A percentile compares a stretch with the other conserved stretches of the same genome.
Conservation (phyloP, 1,139 yeast genomes). For the Debaryomyces singareniensis region DNA sequence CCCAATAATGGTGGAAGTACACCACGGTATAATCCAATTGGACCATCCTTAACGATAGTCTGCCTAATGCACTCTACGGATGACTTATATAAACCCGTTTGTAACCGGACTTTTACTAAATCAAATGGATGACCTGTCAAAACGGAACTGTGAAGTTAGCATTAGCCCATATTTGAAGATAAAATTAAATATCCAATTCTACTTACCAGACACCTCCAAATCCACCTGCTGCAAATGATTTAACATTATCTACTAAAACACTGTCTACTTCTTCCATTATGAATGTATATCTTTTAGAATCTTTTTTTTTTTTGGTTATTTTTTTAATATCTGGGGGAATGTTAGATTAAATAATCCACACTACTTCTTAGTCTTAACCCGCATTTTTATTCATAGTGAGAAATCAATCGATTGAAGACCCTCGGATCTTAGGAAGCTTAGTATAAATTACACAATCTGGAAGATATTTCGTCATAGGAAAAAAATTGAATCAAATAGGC, state of each 20-base stretch:
- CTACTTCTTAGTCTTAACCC: too few relatives aligned
- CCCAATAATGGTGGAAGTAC: slow-evolving; percentile 88
- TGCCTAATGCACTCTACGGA: slow-evolving; percentile 62
- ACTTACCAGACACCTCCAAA: slow-evolving; percentile 44
- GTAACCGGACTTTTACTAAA: slow-evolving; percentile 85
- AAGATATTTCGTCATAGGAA: too few relatives aligned
- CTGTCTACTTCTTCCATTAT: slow-evolving; percentile 45
- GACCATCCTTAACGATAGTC: slow-evolving; percentile 69
- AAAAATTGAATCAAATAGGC: too few relatives aligned
- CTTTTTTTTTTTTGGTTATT: not conserved
- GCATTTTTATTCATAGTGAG: too few relatives aligned
- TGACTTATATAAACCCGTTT: slow-evolving; percentile 60
- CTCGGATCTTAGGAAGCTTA: too few relatives aligned
- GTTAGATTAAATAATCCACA: not conserved
- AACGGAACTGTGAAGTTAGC: slow-evolving; percentile 50
- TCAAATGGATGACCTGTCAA: slow-evolving; percentile 96
- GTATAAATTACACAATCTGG: too few relatives aligned
- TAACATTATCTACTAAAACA: slow-evolving; percentile 46
- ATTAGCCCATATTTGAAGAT: not conserved
- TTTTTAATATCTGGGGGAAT: slow-evolving; percentile 1
- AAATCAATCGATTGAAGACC: too few relatives aligned
- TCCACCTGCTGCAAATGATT: slow-evolving; percentile 90
- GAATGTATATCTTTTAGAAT: slow-evolving; percentile 1
- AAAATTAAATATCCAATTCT: not conserved
- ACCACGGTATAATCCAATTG: slow-evolving; percentile 76